Evolutionary conservation across 2,329 filamentous ascomycete species (phyloP).

Genomic region (Xylaria digitata): DNA sequence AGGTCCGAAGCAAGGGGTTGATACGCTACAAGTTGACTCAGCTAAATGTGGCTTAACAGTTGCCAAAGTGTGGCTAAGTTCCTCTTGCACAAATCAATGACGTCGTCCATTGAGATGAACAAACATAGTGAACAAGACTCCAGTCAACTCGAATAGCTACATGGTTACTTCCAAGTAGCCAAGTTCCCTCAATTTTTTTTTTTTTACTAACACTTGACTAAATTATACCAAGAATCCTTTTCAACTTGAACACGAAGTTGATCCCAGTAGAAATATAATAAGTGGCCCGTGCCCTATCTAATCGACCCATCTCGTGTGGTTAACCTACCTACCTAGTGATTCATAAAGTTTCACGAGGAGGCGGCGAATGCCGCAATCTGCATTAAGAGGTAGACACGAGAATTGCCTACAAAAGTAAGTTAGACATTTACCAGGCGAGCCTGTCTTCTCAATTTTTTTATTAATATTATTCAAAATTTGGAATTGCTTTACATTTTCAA

Average conservation of each 20-base stretch:
- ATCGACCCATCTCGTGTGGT: not conserved
- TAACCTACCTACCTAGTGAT: conserved; percentile 2
- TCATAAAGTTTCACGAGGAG: conserved; percentile 6
- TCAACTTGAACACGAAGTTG: too few species aligned
- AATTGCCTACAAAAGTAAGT: too few species aligned
- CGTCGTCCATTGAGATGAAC: too few species aligned
- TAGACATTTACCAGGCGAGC: not conserved
- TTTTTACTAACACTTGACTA: too few species aligned
- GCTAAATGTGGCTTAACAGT: not conserved
- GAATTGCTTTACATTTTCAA: not conserved
- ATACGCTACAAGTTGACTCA: not conserved
- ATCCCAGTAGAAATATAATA: not conserved
- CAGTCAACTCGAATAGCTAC: too few species aligned
- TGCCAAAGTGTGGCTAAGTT: not conserved
- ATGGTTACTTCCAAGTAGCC: not conserved
- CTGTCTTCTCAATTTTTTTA: too few species aligned
- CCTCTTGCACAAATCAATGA: not conserved
- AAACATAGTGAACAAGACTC: too few species aligned
- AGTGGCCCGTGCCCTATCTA: not conserved
- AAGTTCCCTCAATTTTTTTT: not conserved
- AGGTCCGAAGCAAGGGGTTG: too few species aligned
- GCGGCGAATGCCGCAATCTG: not conserved
- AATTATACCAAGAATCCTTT: too few species aligned
- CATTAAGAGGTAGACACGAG: not conserved
- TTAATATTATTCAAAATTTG: too few species aligned